phyloP scores from a whole-genome alignment of 2,329 filamentous ascomycete species.

The Zelopaecilomyces penicillatus region DNA sequence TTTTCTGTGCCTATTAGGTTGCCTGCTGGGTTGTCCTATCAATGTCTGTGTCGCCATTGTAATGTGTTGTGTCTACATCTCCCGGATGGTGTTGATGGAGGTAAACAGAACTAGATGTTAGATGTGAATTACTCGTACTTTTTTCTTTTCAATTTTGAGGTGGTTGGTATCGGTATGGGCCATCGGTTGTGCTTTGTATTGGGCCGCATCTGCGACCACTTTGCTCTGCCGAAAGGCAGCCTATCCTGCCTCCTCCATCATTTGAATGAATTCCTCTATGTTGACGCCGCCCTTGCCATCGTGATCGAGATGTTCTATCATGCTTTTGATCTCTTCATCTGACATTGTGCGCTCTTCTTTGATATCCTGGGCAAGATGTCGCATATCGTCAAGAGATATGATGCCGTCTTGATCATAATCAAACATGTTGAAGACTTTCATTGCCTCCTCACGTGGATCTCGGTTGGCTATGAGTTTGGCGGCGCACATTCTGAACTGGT shows the following conservation, averaged over 20 bases:
- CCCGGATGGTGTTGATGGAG: too few species aligned
- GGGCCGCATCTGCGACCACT: too few species aligned
- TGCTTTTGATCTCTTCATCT: slow-evolving; percentile 84
- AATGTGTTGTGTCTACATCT: too few species aligned
- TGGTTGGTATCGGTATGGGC: too few species aligned
- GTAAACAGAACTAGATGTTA: too few species aligned
- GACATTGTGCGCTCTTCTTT: slow-evolving; percentile 73
- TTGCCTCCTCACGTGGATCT: slow-evolving; percentile 84
- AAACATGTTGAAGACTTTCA: slow-evolving; percentile 86
- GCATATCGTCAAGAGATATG: slow-evolving; percentile 81
- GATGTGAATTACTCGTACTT: too few species aligned
- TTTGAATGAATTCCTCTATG: slow-evolving; percentile 60
- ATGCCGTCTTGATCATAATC: slow-evolving; percentile 87
- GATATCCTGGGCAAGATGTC: slow-evolving; percentile 79
- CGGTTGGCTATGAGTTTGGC: slow-evolving; percentile 72
- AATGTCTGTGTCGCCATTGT: too few species aligned
- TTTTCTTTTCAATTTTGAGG: too few species aligned
- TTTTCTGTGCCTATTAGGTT: too few species aligned
- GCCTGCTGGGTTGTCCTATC: too few species aligned
- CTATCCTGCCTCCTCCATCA: slow-evolving; percentile 41
- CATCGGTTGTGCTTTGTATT: too few species aligned
- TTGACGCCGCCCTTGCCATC: slow-evolving; percentile 78
- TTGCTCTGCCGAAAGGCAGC: too few species aligned
- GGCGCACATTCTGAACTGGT: slow-evolving; percentile 59
- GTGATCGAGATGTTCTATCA: slow-evolving; percentile 98